These are phyloP conservation scores for Eucalyptus polyanthemos DNA, from an alignment of 345 rosid species.

Conservation along the genomic window DNA sequence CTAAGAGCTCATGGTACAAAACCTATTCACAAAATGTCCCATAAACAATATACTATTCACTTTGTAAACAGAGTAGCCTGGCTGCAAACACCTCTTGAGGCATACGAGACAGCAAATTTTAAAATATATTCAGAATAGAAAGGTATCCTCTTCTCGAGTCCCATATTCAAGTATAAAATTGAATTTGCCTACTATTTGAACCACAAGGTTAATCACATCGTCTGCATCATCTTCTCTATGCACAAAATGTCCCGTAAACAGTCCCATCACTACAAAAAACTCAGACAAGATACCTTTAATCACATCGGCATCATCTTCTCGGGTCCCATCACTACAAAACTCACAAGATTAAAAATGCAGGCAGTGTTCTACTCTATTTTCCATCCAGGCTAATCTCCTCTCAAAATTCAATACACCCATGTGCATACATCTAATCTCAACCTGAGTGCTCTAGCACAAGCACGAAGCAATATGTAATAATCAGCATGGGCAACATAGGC, in stretches of 20 bases:
- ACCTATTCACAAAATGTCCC: neutral
- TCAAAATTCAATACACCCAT: conserved; percentile 54
- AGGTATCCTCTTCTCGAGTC: neutral
- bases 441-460: conserved; percentile 47
- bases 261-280: too few relatives aligned
- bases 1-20: neutral
- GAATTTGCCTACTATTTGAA: too few relatives aligned
- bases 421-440: conserved; percentile 60
- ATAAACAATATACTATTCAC: neutral
- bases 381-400: conserved; percentile 72
- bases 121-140: neutral
- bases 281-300: too few relatives aligned
- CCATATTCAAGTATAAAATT: too few relatives aligned
- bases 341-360: conserved; percentile 44
- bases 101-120: neutral
- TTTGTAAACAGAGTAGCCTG: neutral
- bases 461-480: conserved; percentile 64
- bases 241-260: too few relatives aligned
- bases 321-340: conserved; percentile 13
- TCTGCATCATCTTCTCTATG: too few relatives aligned
- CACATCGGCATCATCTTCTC: too few relatives aligned
- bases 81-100: neutral
- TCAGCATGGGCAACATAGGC: conserved; percentile 63
- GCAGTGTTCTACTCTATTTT: conserved; percentile 41
- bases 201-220: too few relatives aligned